Base-by-base conservation (phyloP, 495 filamentous ascomycete species). In the Penicillium coffeae region DNA sequence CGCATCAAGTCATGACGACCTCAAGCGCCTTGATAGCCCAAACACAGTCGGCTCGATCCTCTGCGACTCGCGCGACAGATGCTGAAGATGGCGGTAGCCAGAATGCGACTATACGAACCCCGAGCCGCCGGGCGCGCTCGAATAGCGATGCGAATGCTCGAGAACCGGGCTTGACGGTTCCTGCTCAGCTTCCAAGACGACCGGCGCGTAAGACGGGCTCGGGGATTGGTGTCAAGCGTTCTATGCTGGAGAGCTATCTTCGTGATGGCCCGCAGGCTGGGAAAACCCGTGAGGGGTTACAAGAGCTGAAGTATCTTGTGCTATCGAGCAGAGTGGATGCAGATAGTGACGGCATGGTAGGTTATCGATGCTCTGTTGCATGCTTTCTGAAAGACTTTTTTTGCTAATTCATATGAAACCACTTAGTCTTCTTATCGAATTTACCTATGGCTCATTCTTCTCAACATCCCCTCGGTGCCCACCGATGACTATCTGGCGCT, bases 381-480 rank as follows among this genome's bases (percentile, higher is more conserved):
- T n/a, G n/a, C n/a, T n/a, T n/a, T n/a, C n/a, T n/a, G n/a, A n/a
- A n/a, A n/a, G n/a, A n/a, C n/a, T n/a, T n/a, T n/a, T n/a, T n/a
- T n/a, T n/a, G n/a, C n/a, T n/a, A n/a, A n/a, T n/a, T n/a, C n/a
- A n/a, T 40, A 22, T 41, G 12, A 42, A 14, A 20, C 48, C 10
- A 33, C 30, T 22, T 56, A 96, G 91, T 97, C 93, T n/a, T 79
- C 88, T 27, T 81, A 92, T 45, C 82, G 93, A 54, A 90, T 97
- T 52, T 97, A 99, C 65, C 79, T 95, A 46, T 99, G 93, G 93
- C 77, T 96, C 16, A 87, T 94, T 45, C 79, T 98, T 21, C 85
- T 97, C 48, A 84, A 92, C 60, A 84, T 90, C 30, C 82, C 89
- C 7, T 82, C 95, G 13, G 70, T 96, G 45, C 75, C 80, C 18